Conservation (phyloP, 352 stramenopile species). For the Pythium sp. region DNA sequence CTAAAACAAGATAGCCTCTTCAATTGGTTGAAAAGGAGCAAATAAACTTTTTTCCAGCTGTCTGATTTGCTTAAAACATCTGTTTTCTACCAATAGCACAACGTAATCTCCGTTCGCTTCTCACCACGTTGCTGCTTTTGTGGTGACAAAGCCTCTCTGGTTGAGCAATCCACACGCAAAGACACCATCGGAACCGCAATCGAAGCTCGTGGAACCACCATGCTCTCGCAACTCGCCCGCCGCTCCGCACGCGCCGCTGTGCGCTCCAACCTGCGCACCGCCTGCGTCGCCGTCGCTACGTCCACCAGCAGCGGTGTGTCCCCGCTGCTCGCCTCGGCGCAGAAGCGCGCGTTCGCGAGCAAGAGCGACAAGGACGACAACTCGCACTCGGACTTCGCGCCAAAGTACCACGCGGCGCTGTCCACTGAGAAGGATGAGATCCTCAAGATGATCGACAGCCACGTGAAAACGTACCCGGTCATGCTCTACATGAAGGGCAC, state of each 20-base stretch:
- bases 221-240: conserved; percentile 37
- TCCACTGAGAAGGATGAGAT: conserved; percentile 88
- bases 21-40: background rate
- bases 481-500: conserved; percentile 99
- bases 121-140: background rate
- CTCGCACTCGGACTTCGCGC: conserved; percentile 89
- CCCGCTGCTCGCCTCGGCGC: background rate
- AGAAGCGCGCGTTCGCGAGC: conserved; percentile 37
- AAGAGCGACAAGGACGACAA: conserved; percentile 40
- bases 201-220: conserved; percentile 13
- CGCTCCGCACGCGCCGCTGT: conserved; percentile 29
- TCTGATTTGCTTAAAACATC: conserved; percentile 1
- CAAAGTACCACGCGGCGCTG: conserved; percentile 81
- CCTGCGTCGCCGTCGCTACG: background rate
- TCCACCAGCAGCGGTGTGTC: conserved; percentile 2
- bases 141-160: conserved; percentile 6
- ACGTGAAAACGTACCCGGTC: conserved; percentile 90
- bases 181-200: conserved; percentile 12
- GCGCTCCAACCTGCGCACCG: conserved; percentile 19
- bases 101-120: background rate
- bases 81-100: background rate
- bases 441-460: conserved; percentile 88
- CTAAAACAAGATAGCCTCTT: background rate
- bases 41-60: background rate
- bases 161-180: background rate